A percentile compares a stretch with the other conserved stretches of the same genome.
These are phyloP conservation scores for Fusarium sacchari DNA, from an alignment of 2,329 filamentous ascomycete genomes.

Conservation along the genomic window DNA sequence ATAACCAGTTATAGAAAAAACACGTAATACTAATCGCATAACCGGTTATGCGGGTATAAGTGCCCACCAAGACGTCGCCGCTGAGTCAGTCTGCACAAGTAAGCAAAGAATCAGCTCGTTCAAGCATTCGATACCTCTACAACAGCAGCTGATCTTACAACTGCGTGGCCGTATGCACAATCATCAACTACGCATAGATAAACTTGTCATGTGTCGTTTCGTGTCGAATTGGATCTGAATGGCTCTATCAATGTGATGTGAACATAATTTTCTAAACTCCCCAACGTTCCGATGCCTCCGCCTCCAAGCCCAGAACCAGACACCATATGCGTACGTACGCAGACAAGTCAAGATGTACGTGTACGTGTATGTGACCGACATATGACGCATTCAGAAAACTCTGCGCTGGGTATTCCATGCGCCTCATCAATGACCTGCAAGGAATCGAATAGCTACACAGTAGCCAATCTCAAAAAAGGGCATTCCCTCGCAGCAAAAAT, in stretches of 20 bases:
- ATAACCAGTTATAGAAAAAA: no score
- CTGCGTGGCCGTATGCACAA: not conserved
- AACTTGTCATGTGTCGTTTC: not conserved
- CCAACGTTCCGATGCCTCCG: constrained; percentile 32
- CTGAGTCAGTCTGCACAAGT: not conserved
- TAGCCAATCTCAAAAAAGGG: constrained; percentile 33
- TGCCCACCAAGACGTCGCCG: not conserved
- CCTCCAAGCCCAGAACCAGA: constrained; percentile 27
- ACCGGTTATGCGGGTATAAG: no score
- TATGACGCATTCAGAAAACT: constrained; percentile 39
- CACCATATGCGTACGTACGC: constrained; percentile 15
- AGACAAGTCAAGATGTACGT: not conserved
- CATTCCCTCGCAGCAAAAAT: constrained; percentile 25
- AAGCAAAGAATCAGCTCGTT: constrained; percentile 1
- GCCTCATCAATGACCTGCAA: constrained; percentile 42
- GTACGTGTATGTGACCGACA: not conserved
- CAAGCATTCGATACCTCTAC: not conserved
- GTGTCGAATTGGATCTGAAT: not conserved
- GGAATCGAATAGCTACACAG: constrained; percentile 36
- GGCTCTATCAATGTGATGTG: not conserved
- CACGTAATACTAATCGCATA: no score
- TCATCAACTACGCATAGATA: not conserved
- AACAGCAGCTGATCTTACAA: constrained; percentile 1
- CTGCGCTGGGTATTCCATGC: constrained; percentile 39
- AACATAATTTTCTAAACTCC: constrained; percentile 24